Conservation (phyloP, 2,329 filamentous ascomycete species). For the Didymosphaeria variabile region DNA sequence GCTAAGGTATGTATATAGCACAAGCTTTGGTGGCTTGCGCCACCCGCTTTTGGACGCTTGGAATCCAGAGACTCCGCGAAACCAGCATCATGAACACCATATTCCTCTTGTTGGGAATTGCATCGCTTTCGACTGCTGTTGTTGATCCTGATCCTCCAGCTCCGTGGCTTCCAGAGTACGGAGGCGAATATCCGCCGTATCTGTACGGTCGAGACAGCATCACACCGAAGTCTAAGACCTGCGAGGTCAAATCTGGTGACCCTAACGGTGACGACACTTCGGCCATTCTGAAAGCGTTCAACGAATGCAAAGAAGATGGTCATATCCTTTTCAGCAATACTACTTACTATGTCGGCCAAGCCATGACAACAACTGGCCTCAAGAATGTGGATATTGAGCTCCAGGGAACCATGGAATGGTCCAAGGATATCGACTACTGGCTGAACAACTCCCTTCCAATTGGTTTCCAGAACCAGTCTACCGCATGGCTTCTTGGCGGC, state of each 20-base stretch:
- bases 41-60: not conserved
- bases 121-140: conserved; percentile 8
- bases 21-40: conserved; percentile 11
- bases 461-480: conserved; percentile 29
- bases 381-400: conserved; percentile 25
- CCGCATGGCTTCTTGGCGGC: conserved; percentile 54
- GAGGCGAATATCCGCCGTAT: conserved; percentile 13
- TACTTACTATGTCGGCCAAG: conserved; percentile 22
- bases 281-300: conserved; percentile 21
- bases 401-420: conserved; percentile 24
- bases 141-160: conserved; percentile 6
- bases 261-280: conserved; percentile 19
- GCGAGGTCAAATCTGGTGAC: conserved; percentile 14
- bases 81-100: not conserved
- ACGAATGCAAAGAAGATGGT: conserved; percentile 18
- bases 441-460: conserved; percentile 28
- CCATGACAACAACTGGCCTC: conserved; percentile 24
- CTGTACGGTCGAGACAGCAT: not conserved
- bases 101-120: not conserved
- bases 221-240: conserved; percentile 9
- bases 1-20: conserved; percentile 4
- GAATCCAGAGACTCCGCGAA: not conserved
- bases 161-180: conserved; percentile 3
- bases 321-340: conserved; percentile 22
- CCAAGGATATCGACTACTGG: conserved; percentile 26